Evolutionary conservation across 2,329 filamentous ascomycete species (phyloP), one percentile per base, ranked within the genome.

Genomic region (Fusarium sp.): DNA sequence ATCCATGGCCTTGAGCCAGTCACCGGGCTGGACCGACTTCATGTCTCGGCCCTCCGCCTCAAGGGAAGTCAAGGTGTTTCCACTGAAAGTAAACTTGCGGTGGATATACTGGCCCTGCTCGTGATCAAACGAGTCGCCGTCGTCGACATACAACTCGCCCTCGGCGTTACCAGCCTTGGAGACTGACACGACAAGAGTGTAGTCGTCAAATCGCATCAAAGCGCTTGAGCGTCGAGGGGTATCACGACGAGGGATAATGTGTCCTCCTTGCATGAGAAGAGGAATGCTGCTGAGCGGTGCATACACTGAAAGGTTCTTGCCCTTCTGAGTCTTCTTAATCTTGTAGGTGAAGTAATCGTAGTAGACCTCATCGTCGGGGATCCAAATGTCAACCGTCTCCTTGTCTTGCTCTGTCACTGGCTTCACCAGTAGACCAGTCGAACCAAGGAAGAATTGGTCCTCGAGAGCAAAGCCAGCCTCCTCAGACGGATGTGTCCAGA

Each of bases 291-390:
- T 93, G 4, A 98, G 87, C 0, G 95, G 94, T 0, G 96, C 94
- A 1, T 90, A 83, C 40, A 98, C 85, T 1, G 89, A 92, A 70
- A 94, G 86, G 42, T 84, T 85, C 81, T 92, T 92, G 72, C 94
- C 93, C 71, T 92, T 91, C 27, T 92, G 89, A 24, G 91, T 92
- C 42, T 86, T 83, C 79, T 97, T 91, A 49, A 90, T 85, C 46
- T 92, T 90, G 84, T 94, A 98, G 77, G 94, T 94, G 80, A 96
- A 97, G 85, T 99, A 99, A 83, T 98, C 94, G 79, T 95, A 99
- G 83, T 99, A 98, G 62, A 93, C 89, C 82, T 97, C 94, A 67
- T 92, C 89, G 76, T 98, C 96, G 1, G 95, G 92, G 62, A 99
- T 90, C 84, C 97, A 98, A 66, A 99, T 89, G 22, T 95, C 92